Evolutionary conservation across 2,329 filamentous ascomycete species (phyloP).

Genomic region (Clonostachys chloroleuca): DNA sequence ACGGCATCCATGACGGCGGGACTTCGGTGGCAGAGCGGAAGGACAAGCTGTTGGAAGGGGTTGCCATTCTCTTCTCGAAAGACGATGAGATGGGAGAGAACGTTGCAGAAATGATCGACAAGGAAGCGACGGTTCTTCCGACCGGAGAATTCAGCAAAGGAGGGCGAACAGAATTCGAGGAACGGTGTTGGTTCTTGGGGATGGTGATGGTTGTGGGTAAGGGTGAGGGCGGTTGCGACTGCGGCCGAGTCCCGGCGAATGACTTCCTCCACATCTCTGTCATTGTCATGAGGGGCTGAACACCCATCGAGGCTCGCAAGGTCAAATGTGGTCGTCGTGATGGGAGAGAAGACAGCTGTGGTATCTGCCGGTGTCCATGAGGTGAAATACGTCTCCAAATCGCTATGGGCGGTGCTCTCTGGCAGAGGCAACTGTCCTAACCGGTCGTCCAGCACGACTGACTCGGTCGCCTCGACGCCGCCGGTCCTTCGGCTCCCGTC

Average conservation of each 20-base stretch:
- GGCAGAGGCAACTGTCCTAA: not conserved
- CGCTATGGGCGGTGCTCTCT: not conserved
- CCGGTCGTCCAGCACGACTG: not conserved
- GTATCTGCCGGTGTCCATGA: slow-evolving; percentile 4
- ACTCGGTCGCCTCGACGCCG: not conserved
- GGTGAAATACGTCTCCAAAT: not conserved
- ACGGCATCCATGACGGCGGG: slow-evolving; percentile 74
- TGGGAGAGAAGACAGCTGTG: slow-evolving; percentile 18
- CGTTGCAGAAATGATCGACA: slow-evolving; percentile 60
- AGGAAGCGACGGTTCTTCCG: slow-evolving; percentile 49
- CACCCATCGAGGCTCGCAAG: slow-evolving; percentile 15
- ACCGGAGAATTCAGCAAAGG: slow-evolving; percentile 53
- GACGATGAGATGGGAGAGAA: slow-evolving; percentile 61
- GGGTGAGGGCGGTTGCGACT: slow-evolving; percentile 10
- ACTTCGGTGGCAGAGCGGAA: slow-evolving; percentile 53
- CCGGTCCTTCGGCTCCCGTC: not conserved
- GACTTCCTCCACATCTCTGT: slow-evolving; percentile 19
- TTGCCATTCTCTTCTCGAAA: slow-evolving; percentile 60
- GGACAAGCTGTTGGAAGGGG: slow-evolving; percentile 57
- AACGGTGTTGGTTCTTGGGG: slow-evolving; percentile 19
- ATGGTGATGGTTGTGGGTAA: slow-evolving; percentile 12
- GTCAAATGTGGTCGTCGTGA: slow-evolving; percentile 21
- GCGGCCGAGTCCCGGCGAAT: slow-evolving; percentile 8
- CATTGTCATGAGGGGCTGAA: slow-evolving; percentile 11
- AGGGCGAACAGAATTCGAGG: slow-evolving; percentile 46